These are phyloP conservation scores for Aristolochia californica DNA, from an alignment of 164 flowering plant genomes.

Conservation along the genomic window DNA sequence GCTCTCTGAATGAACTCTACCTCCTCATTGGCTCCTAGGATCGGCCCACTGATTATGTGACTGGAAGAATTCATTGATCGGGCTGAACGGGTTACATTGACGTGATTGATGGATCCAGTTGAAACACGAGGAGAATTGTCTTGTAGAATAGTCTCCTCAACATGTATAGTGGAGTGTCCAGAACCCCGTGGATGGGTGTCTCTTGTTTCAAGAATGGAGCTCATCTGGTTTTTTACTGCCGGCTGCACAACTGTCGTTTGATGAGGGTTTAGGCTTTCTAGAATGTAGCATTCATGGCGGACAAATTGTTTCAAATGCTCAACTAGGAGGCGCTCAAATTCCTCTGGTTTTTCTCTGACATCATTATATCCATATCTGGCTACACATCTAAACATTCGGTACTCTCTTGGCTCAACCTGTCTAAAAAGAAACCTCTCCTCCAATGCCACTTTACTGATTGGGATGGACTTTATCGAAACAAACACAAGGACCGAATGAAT, in stretches of 20 bases:
- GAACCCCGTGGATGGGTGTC: slow-evolving; percentile 12
- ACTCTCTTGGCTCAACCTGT: slow-evolving; percentile 41
- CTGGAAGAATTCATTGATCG: slow-evolving; percentile 24
- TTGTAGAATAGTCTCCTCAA: slow-evolving; percentile 20
- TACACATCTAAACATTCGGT: slow-evolving; percentile 55
- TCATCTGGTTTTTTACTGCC: slow-evolving; percentile 13
- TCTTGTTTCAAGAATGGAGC: slow-evolving; percentile 12
- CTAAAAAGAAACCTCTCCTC: slow-evolving; percentile 65
- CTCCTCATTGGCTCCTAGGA: slow-evolving; percentile 39
- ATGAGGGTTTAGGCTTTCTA: slow-evolving; percentile 16
- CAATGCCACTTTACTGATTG: slow-evolving; percentile 40
- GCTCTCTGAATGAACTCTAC: slow-evolving; percentile 41
- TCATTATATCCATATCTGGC: slow-evolving; percentile 72
- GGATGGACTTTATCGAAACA: slow-evolving; percentile 53
- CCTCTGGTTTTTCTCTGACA: slow-evolving; percentile 20
- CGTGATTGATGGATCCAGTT: slow-evolving; percentile 24
- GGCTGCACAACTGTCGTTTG: not conserved
- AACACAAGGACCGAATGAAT: slow-evolving; percentile 57
- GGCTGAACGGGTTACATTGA: slow-evolving; percentile 9
- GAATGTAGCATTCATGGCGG: slow-evolving; percentile 26
- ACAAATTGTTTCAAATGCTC: slow-evolving; percentile 48
- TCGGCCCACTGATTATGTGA: slow-evolving; percentile 10
- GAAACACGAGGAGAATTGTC: slow-evolving; percentile 15
- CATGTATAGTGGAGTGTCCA: slow-evolving; percentile 14
- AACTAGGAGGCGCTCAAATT: slow-evolving; percentile 42